Conservation (phyloP, 805 yeast species). For the Clavispora phyllophila region DNA sequence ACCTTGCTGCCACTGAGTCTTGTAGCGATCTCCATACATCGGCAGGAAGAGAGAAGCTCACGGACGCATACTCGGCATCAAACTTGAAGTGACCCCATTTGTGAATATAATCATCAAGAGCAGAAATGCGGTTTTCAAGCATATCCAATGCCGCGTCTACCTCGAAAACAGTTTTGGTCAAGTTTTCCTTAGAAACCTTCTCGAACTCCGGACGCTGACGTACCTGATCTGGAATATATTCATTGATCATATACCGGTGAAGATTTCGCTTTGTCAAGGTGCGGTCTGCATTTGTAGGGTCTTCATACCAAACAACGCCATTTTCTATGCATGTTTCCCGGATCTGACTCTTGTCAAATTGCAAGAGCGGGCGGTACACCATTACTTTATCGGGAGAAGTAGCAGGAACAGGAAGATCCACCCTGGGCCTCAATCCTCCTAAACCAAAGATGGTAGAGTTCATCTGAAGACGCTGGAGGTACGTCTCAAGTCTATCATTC, state of each 20-base stretch:
- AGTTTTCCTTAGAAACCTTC: slow-evolving; percentile 5
- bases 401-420: slow-evolving; percentile 24
- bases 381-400: slow-evolving; percentile 10
- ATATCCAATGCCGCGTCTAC: slow-evolving; percentile 1
- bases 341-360: slow-evolving; percentile 39
- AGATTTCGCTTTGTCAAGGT: slow-evolving; percentile 54
- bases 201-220: slow-evolving; percentile 4
- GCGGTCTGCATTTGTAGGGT: slow-evolving; percentile 53
- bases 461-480: slow-evolving; percentile 45
- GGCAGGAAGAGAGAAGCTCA: slow-evolving; percentile 9
- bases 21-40: slow-evolving; percentile 7
- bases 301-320: slow-evolving; percentile 62
- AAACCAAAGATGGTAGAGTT: slow-evolving; percentile 49
- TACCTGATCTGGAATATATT: slow-evolving; percentile 20
- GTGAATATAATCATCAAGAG: neutral
- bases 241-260: slow-evolving; percentile 35
- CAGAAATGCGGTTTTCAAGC: slow-evolving; percentile 3
- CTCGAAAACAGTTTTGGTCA: slow-evolving; percentile 9
- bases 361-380: slow-evolving; percentile 52
- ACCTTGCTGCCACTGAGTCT: slow-evolving; percentile 22
- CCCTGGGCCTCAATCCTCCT: slow-evolving; percentile 42
- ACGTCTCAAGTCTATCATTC: slow-evolving; percentile 73
- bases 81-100: neutral
- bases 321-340: slow-evolving; percentile 39
- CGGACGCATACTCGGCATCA: slow-evolving; percentile 7